Conservation (phyloP, 805 yeast genomes). For the Ogataea salicorniae region DNA sequence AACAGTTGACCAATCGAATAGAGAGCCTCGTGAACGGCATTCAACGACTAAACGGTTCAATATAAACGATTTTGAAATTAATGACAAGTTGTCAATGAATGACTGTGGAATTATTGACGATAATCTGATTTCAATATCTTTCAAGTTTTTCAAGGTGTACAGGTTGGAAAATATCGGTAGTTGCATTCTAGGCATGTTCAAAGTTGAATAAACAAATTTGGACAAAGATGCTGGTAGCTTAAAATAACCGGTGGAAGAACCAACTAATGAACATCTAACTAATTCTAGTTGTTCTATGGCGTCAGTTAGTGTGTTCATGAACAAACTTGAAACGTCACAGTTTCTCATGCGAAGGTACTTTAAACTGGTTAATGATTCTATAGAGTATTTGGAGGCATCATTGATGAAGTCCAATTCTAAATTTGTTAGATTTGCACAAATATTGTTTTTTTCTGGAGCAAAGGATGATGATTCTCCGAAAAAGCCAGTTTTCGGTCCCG, state of each 20-base stretch:
- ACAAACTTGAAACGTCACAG: slow-evolving; percentile 1
- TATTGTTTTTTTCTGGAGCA: too few species aligned
- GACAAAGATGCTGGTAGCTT: neutral
- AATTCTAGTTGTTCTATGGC: neutral
- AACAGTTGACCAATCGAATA: neutral
- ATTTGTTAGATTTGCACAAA: neutral
- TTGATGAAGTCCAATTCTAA: slow-evolving; percentile 3
- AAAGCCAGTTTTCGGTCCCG: neutral
- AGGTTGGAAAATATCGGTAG: slow-evolving; percentile 1
- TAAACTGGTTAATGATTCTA: neutral
- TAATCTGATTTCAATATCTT: neutral
- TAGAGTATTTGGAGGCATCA: neutral
- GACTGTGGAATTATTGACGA: neutral
- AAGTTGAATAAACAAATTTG: neutral
- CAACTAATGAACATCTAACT: neutral
- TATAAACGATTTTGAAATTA: neutral
- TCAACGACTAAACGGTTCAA: neutral
- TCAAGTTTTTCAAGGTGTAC: neutral
- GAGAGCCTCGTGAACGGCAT: neutral
- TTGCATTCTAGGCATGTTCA: neutral
- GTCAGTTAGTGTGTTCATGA: neutral
- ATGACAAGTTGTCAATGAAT: neutral
- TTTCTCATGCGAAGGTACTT: slow-evolving; percentile 1
- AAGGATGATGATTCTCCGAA: neutral
- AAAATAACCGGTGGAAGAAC: neutral